These are phyloP conservation scores for Pestalotiopsis sp. DNA, from an alignment of 2,329 filamentous ascomycete genomes.

Conservation along the genomic window DNA sequence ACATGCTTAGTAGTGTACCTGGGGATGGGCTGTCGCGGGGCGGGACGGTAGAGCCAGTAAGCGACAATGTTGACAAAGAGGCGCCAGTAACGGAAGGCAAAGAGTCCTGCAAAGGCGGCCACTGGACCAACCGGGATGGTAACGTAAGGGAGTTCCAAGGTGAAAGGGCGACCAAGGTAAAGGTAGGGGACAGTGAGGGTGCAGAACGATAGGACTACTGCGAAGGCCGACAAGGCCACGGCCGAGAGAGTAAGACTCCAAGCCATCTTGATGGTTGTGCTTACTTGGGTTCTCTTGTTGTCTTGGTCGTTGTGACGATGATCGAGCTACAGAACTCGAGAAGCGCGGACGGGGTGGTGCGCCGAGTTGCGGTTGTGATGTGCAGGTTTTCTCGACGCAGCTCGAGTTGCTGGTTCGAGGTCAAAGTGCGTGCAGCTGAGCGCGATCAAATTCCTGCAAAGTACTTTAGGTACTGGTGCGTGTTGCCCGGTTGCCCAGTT, in stretches of 20 bases:
- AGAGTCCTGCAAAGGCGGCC: conserved; percentile 26
- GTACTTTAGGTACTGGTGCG: too few relatives aligned
- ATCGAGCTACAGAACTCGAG: background rate
- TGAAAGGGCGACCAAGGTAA: background rate
- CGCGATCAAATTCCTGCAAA: too few relatives aligned
- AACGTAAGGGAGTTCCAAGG: background rate
- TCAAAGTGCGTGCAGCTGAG: too few relatives aligned
- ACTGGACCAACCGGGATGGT: background rate
- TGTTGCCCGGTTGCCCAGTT: too few relatives aligned
- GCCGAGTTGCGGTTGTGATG: too few relatives aligned
- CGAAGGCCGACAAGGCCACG: background rate
- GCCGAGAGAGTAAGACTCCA: background rate
- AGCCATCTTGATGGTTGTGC: background rate
- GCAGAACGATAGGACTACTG: background rate
- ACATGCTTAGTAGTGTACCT: conserved; percentile 40
- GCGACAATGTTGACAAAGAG: conserved; percentile 44
- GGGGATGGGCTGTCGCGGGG: conserved; percentile 27
- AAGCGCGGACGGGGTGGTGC: too few relatives aligned
- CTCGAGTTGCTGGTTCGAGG: too few relatives aligned
- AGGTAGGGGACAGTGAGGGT: background rate
- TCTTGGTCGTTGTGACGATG: background rate
- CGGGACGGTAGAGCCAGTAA: conserved; percentile 42
- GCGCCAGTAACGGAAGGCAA: conserved; percentile 48
- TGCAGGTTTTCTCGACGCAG: too few relatives aligned
- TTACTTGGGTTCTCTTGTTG: background rate